Evolutionary conservation across 2,329 filamentous ascomycete genomes (phyloP), one percentile per base, ranked within the genome.

Genomic region (Fusarium anthophilum): DNA sequence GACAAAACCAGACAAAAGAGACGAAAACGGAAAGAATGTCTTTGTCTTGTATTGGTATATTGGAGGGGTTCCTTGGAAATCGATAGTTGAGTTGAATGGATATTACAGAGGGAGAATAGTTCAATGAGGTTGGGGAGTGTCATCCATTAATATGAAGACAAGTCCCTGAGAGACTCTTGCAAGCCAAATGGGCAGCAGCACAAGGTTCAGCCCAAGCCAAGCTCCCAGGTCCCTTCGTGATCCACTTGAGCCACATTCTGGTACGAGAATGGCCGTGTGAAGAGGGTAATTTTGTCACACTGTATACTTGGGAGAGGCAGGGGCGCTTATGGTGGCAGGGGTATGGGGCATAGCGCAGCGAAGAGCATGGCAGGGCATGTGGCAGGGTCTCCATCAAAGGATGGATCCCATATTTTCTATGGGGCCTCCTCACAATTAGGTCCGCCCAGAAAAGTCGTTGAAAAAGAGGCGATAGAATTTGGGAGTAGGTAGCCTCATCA

Each of bases 101-200:
- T 59, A 71, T 51, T 60, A 57, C 44, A 70, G 68, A 72, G 69
- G 53, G 72, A 70, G 63, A 59, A 57, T 51, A 58, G 48, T 51
- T 63, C 62, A 26, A 47, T 57, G 65, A 70, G 70, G 56, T 65
- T 70, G 73, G 73, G 70, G 67, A 63, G 61, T 47, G 56, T 51
- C 66, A 76, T 76, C 72, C 66, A 76, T 76, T 76, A 75, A 74
- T 76, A 76, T 76, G 74, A 76, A 66, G 58, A 50, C 53, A 38
- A 54, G 70, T 57, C 64, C 63, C 63, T 69, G 48, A 55, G 54
- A 67, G 57, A 51, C 41, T 66, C 60, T 66, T 48, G 24, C 43
- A 58, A 48, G 48, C 24, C 63, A 64, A 66, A 68, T 68, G 65
- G 63, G 63, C 65, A 48, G 48, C 63, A 68, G 65, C 66, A 69